Evolutionary conservation across 164 flowering plant species (phyloP), one percentile per base, ranked within the genome.

Genomic region (Amborella trichopoda): DNA sequence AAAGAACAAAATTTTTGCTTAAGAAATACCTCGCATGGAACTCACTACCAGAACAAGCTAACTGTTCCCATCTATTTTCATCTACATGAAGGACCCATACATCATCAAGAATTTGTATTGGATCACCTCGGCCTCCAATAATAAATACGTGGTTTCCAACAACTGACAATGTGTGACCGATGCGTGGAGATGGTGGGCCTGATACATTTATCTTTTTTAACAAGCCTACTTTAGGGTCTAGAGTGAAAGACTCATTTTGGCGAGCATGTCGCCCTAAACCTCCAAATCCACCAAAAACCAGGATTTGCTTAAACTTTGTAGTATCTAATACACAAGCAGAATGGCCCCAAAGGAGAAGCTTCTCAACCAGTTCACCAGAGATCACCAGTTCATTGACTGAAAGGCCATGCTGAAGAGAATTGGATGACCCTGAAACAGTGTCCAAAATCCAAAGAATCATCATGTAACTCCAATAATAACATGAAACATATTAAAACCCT

Each of bases 211-310:
- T 32, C 40, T 51, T 48, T 49, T 66, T 53, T 39, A 81, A 40
- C n/a, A 46, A 40, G 24, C 83, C 82, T 54, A 28, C 30, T 14
- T 52, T 26, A 14, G 76, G 75, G 34, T 81, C 81, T 56, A 90
- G 73, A 44, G 73, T 56, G 37, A 81, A 54, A 25, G 61, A 56
- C 48, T 86, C 83, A 66, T 77, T 86, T 65, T 84, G 76, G 40
- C 94, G 67, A 46, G 90, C 72, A 72, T 90, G 98, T 49, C 94
- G 75, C 55, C 96, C 98, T 23, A 61, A 44, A 16, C 98, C 98
- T 53, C 98, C 98, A 81, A 90, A 90, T 43, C 96, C 96, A 58
- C 93, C 96, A 77, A 75, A 86, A 6, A 86, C 58, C 14, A 86
- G 32, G 63, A 86, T 40, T 39, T 74, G 54, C 27, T 43, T 53